Evolutionary conservation across 805 yeast genomes (phyloP).

Genomic region (Metschnikowia drakensbergensis): DNA sequence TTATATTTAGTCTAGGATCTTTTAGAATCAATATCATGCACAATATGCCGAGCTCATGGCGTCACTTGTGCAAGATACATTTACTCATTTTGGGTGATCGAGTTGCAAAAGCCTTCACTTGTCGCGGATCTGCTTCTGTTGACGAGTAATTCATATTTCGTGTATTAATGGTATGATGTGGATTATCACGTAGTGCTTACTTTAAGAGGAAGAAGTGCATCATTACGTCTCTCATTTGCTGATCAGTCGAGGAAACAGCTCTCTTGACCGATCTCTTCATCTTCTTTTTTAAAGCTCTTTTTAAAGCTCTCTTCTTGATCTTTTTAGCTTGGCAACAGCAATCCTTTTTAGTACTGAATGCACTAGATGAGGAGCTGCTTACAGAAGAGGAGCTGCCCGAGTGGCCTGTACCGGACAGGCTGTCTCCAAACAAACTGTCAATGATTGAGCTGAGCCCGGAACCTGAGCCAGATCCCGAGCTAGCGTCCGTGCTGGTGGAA

Average conservation of each 20-base stretch:
- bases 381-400: conserved; percentile 6
- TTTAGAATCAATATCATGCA: too few relatives aligned
- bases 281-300: conserved; percentile 24
- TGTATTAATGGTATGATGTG: conserved; percentile 3
- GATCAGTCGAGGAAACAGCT: conserved; percentile 15
- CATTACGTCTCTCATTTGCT: conserved; percentile 11
- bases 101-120: too few relatives aligned
- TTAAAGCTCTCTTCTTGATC: conserved; percentile 19
- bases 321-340: conserved; percentile 26
- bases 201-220: conserved; percentile 13
- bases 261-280: conserved; percentile 20
- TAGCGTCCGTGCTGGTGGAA: conserved; percentile 5
- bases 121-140: too few relatives aligned
- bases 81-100: too few relatives aligned
- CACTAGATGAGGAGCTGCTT: conserved; percentile 7
- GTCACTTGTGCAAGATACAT: too few relatives aligned
- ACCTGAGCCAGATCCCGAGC: conserved; percentile 6
- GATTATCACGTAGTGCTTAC: conserved; percentile 1
- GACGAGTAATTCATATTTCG: neutral
- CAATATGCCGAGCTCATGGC: too few relatives aligned
- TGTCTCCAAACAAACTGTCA: conserved; percentile 11
- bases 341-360: conserved; percentile 10
- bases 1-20: too few relatives aligned
- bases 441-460: conserved; percentile 8
- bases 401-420: conserved; percentile 7